A percentile compares a stretch with the other conserved stretches of the same genome.
Evolutionary conservation across 2,329 filamentous ascomycete species (phyloP).

Genomic region (Diaporthe sp.): DNA sequence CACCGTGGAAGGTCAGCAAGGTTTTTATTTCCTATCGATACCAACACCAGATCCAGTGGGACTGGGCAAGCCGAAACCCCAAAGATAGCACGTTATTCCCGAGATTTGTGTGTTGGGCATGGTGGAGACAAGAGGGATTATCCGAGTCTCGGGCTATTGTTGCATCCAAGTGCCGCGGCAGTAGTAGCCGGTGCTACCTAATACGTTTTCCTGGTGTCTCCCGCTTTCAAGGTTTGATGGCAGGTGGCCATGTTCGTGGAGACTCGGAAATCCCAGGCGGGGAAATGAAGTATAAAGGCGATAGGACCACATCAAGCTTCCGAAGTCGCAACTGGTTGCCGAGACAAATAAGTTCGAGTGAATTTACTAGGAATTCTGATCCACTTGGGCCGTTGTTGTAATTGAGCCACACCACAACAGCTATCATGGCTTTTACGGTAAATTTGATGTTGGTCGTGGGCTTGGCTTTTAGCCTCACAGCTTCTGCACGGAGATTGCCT

Average conservation of each 20-base stretch:
- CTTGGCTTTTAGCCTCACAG: not conserved
- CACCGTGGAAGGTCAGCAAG: too few relatives aligned
- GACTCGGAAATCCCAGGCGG: not conserved
- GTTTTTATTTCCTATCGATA: too few relatives aligned
- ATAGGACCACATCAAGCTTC: not conserved
- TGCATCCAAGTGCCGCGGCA: not conserved
- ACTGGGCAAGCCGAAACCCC: too few relatives aligned
- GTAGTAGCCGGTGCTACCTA: not conserved
- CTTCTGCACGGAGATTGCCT: not conserved
- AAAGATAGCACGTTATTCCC: not conserved
- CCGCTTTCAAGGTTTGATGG: not conserved
- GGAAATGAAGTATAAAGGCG: not conserved
- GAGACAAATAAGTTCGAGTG: too few relatives aligned
- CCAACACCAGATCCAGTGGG: too few relatives aligned
- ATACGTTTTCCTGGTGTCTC: not conserved
- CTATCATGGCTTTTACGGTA: not conserved
- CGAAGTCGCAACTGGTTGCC: not conserved
- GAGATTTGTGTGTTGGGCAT: not conserved
- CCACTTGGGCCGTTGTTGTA: too few relatives aligned
- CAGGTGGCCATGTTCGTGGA: not conserved
- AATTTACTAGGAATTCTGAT: too few relatives aligned
- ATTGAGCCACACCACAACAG: not conserved
- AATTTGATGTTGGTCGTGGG: not conserved
- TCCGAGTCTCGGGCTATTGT: not conserved
- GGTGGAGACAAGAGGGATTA: not conserved